These are phyloP conservation scores for Vaccinium darrowii DNA, from an alignment of 148 eudicot genomes.

Conservation along the genomic window DNA sequence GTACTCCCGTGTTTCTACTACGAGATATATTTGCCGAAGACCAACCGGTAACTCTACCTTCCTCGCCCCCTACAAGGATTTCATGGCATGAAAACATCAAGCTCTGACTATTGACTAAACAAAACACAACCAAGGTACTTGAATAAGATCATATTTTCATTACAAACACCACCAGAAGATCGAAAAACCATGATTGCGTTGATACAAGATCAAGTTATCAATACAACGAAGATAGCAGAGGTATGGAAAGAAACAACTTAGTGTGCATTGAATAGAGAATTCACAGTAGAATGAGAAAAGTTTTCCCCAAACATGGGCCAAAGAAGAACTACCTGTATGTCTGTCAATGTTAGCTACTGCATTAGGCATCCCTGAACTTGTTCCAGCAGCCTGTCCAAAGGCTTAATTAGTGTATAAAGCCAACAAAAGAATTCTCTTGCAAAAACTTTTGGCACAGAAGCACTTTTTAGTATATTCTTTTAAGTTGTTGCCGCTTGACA, in stretches of 20 bases:
- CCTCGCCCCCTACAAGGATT: slow-evolving; percentile 53
- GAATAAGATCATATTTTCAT: neutral
- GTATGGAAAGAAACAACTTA: neutral
- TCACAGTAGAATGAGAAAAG: neutral
- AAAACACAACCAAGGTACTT: neutral
- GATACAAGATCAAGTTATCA: neutral
- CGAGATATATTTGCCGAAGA: slow-evolving; percentile 61
- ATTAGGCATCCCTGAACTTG: slow-evolving; percentile 79
- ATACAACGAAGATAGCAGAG: neutral
- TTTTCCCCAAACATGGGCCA: neutral
- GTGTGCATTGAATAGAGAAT: neutral
- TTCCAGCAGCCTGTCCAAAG: slow-evolving; percentile 68
- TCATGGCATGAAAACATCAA: slow-evolving; percentile 2
- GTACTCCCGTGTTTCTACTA: slow-evolving; percentile 37
- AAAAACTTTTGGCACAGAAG: neutral
- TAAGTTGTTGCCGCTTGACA: neutral
- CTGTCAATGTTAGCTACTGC: slow-evolving; percentile 46
- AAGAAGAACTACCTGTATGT: slow-evolving; percentile 53
- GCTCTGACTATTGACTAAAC: neutral
- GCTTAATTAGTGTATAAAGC: neutral
- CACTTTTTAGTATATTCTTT: neutral
- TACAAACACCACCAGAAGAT: neutral
- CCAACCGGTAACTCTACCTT: slow-evolving; percentile 59
- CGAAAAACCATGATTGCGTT: neutral
- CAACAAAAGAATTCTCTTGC: neutral